phyloP scores from a whole-genome alignment of 208 protist genomes.

The Herpetomonas tarakana region DNA sequence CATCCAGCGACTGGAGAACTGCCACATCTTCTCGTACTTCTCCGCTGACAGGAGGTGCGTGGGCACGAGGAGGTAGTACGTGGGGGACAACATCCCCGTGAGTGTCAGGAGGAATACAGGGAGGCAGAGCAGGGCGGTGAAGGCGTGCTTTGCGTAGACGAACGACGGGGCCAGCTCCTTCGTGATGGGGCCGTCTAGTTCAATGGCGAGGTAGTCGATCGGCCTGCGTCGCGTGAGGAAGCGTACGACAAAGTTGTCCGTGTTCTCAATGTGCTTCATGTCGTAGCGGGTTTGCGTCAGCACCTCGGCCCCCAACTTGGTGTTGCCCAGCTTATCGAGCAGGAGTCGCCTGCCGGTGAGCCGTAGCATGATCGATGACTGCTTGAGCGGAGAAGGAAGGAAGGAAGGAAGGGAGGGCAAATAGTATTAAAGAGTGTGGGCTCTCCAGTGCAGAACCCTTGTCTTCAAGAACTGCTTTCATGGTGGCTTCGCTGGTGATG shows the following conservation, averaged over 20 bases:
- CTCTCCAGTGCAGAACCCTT: too few species aligned
- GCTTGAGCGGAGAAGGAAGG: background rate
- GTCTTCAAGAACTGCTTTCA: too few species aligned
- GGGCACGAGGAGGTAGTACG: constrained; percentile 67
- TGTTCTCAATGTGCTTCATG: constrained; percentile 59
- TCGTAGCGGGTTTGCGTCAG: constrained; percentile 65
- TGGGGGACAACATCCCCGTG: constrained; percentile 57
- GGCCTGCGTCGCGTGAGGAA: constrained; percentile 63
- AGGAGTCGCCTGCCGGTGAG: constrained; percentile 31
- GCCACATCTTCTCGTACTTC: constrained; percentile 68
- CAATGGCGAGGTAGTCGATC: constrained; percentile 74
- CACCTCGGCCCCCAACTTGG: constrained; percentile 76
- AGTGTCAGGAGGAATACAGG: constrained; percentile 55
- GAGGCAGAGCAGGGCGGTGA: constrained; percentile 39
- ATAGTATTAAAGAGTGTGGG: too few species aligned
- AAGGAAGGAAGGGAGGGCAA: background rate
- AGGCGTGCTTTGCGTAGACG: constrained; percentile 49
- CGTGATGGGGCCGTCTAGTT: constrained; percentile 65
- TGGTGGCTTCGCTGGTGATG: too few species aligned
- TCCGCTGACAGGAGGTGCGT: constrained; percentile 50
- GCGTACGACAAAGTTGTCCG: constrained; percentile 51
- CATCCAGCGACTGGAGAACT: constrained; percentile 54
- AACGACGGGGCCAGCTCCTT: constrained; percentile 70
- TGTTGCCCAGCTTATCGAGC: constrained; percentile 52
- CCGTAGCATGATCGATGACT: constrained; percentile 23